A percentile compares a stretch with the other conserved stretches of the same genome.
These are phyloP conservation scores for Chaetomium globosum DNA, from an alignment of 2,329 filamentous ascomycete species.

Conservation along the genomic window DNA sequence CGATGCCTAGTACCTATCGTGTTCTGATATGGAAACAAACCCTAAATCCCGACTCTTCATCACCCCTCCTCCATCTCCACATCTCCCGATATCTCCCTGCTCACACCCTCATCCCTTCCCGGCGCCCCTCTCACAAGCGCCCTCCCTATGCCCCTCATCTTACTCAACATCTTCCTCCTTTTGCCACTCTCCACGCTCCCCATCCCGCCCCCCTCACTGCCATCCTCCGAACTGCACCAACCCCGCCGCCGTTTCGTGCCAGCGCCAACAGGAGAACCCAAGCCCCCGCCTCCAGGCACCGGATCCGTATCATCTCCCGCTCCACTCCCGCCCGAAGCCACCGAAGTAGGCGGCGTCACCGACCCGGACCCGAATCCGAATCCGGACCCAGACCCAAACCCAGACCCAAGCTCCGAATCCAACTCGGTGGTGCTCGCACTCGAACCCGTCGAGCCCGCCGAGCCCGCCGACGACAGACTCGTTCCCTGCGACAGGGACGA, in stretches of 20 bases:
- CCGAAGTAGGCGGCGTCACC: not conserved
- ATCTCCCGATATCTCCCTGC: not conserved
- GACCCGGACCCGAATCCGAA: not conserved
- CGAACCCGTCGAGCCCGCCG: not conserved
- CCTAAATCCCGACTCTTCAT: not conserved
- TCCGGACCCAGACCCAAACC: too few relatives aligned
- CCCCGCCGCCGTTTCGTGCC: not conserved
- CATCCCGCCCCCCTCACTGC: not conserved
- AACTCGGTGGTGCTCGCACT: not conserved
- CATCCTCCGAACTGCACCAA: not conserved
- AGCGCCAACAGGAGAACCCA: not conserved
- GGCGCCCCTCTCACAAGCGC: not conserved
- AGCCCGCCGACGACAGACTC: too few relatives aligned
- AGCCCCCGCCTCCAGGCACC: not conserved
- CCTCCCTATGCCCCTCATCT: not conserved
- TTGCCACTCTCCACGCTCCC: not conserved
- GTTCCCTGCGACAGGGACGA: not conserved
- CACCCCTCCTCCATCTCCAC: not conserved
- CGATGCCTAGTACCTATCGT: too few relatives aligned
- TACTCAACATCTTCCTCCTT: not conserved
- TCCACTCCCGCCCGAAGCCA: not conserved
- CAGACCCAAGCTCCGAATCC: too few relatives aligned
- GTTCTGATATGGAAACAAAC: too few relatives aligned
- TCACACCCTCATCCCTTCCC: not conserved
- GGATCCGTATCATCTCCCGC: not conserved